Percentiles rank a stretch among this genome's conserved stretches.
Conservation (phyloP, 441 rosid genomes). For the Populus hybrid region DNA sequence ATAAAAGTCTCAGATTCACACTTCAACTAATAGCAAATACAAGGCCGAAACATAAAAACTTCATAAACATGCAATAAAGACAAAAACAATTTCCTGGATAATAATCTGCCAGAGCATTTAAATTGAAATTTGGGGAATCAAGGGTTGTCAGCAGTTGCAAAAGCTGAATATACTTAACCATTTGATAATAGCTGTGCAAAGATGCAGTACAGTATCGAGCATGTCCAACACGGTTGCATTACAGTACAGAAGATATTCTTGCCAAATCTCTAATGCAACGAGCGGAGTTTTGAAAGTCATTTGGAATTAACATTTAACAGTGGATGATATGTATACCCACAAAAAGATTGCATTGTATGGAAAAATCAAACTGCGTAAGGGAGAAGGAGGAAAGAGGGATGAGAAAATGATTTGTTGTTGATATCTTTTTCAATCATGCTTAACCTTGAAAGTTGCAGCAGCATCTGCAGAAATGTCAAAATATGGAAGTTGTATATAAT, state of each 20-base stretch:
- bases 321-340: not conserved
- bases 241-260: not conserved
- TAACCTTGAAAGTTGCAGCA: slow-evolving; percentile 97
- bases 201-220: not conserved
- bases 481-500: slow-evolving; percentile 90
- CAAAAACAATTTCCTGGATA: not conserved
- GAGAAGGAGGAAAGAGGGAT: slow-evolving; percentile 1
- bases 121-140: not conserved
- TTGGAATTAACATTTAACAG: not conserved
- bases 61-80: not conserved
- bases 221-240: not conserved
- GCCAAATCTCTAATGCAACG: not conserved
- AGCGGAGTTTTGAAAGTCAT: not conserved
- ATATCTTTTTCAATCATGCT: slow-evolving; percentile 6
- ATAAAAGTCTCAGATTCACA: slow-evolving; percentile 10
- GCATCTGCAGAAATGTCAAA: slow-evolving; percentile 99
- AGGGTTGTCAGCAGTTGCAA: not conserved
- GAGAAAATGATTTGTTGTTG: not conserved
- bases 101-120: not conserved
- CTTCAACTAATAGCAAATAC: not conserved
- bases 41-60: not conserved
- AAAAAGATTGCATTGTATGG: not conserved
- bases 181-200: not conserved
- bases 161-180: slow-evolving; percentile 1
- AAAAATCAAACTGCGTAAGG: not conserved